A percentile compares a stretch with the other conserved stretches of the same genome.
phyloP scores from a whole-genome alignment of 495 filamentous ascomycete genomes.

The Tuber calosporum region DNA sequence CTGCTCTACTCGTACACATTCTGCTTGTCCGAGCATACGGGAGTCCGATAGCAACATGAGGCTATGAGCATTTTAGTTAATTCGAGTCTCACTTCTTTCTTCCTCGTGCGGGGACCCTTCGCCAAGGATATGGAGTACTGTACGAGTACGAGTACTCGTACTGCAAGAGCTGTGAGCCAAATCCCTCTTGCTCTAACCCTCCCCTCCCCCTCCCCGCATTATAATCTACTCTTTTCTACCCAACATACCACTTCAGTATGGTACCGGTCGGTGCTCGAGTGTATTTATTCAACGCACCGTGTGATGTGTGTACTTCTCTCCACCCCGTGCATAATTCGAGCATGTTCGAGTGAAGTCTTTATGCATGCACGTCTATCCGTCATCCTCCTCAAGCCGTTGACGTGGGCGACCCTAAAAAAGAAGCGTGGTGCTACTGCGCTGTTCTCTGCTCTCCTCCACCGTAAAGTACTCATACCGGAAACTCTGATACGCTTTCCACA shows the following conservation, averaged over 20 bases:
- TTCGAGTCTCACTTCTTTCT: background rate
- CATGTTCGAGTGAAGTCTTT: background rate
- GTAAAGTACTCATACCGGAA: background rate
- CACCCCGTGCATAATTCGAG: background rate
- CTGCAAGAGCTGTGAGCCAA: background rate
- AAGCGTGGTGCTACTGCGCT: background rate
- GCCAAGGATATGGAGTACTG: background rate
- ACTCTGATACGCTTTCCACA: background rate
- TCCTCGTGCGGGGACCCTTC: background rate
- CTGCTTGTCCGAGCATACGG: background rate
- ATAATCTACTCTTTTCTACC: background rate
- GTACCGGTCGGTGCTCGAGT: background rate
- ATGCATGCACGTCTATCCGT: background rate
- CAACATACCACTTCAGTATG: background rate
- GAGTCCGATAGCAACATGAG: background rate
- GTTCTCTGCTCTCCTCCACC: background rate
- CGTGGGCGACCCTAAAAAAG: background rate
- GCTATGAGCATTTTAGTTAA: background rate
- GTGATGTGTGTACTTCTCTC: slow-evolving; percentile 2
- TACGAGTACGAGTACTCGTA: background rate
- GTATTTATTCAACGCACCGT: background rate
- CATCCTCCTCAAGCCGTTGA: background rate
- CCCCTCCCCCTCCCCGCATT: background rate
- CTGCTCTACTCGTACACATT: background rate
- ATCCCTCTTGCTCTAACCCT: background rate